Evolutionary conservation across 805 yeast species (phyloP), one percentile per base, ranked within the genome.

Genomic region (Starmera caribaea): DNA sequence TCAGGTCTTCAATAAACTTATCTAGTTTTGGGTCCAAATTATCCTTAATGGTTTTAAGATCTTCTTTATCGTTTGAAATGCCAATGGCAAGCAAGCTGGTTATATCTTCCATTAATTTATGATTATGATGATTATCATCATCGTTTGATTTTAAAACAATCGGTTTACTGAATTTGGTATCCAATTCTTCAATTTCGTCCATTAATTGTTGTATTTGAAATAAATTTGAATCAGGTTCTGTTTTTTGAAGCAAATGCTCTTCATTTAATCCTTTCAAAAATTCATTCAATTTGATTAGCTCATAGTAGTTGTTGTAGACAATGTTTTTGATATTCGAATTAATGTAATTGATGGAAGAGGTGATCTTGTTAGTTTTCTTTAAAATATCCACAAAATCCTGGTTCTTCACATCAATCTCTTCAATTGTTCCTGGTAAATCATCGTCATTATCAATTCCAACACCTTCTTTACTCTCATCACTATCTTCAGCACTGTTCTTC

Each of bases 221-320:
- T 17, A 51, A 42, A 2, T 41, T 45, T 17, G 17, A 16, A 16
- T 6, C 29, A 14, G 28, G 17, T 12, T 24, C n/a, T 15, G 27
- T 31, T 8, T 26, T 36, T 8, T 13, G 28, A n/a, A 13, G n/a
- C 21, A 48, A 40, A 15, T 53, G 45, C 16, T 52, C 35, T 8
- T 52, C 50, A 26, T 61, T 61, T 34, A 68, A 41, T 30, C 60
- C 64, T 39, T 54, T 56, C 38, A 81, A 58, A 3, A 79, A 71
- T 36, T 77, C 74, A 48, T 76, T 79, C 42, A 81, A 71, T 49
- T 79, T 78, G 51, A 81, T 79, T 46, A 81, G 61, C 44, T 81
- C 89, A 54, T 76, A 79, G 63, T 81, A 81, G 51, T 81, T 81
- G 56, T 81, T 84, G 57, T 81, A 81, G 10, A 81, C 78, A 33